These are phyloP conservation scores for Fusarium decemcellulare DNA, from an alignment of 2,329 filamentous ascomycete species.

Conservation along the genomic window DNA sequence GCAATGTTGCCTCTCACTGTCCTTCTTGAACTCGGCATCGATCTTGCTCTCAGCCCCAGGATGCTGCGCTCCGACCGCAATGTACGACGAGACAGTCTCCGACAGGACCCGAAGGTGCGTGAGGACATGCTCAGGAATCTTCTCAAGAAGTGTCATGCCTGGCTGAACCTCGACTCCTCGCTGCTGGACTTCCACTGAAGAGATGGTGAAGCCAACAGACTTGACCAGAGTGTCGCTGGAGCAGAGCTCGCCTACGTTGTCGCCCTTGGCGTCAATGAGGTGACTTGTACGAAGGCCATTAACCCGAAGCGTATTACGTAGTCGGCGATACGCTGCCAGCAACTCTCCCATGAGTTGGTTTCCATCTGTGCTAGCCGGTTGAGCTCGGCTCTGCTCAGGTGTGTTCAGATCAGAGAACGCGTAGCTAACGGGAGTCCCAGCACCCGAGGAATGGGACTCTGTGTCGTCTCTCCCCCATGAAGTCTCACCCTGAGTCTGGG, in stretches of 20 bases:
- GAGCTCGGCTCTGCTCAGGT: constrained; percentile 41
- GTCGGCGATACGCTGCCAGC: constrained; percentile 71
- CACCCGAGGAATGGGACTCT: constrained; percentile 48
- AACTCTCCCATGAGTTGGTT: constrained; percentile 65
- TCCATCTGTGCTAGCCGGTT: constrained; percentile 29
- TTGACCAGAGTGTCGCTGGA: constrained; percentile 73
- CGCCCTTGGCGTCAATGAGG: constrained; percentile 47
- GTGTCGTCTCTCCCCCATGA: constrained; percentile 59
- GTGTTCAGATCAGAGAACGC: constrained; percentile 55
- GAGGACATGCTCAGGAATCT: constrained; percentile 85
- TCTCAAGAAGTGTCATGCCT: constrained; percentile 83
- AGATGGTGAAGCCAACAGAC: constrained; percentile 86
- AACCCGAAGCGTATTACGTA: constrained; percentile 70
- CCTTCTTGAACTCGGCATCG: constrained; percentile 75
- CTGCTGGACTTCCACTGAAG: constrained; percentile 91
- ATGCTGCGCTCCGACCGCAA: constrained; percentile 80
- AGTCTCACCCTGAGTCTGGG: constrained; percentile 54
- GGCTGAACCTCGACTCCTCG: constrained; percentile 83
- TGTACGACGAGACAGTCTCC: constrained; percentile 89
- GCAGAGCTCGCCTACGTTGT: constrained; percentile 61
- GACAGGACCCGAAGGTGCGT: constrained; percentile 90
- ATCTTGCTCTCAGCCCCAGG: constrained; percentile 72
- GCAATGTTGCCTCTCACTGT: constrained; percentile 80
- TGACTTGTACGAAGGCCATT: constrained; percentile 65
- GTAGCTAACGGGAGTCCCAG: constrained; percentile 59